phyloP scores from a whole-genome alignment of 23 red algal species.

The Cyanidioschyzon merolae region DNA sequence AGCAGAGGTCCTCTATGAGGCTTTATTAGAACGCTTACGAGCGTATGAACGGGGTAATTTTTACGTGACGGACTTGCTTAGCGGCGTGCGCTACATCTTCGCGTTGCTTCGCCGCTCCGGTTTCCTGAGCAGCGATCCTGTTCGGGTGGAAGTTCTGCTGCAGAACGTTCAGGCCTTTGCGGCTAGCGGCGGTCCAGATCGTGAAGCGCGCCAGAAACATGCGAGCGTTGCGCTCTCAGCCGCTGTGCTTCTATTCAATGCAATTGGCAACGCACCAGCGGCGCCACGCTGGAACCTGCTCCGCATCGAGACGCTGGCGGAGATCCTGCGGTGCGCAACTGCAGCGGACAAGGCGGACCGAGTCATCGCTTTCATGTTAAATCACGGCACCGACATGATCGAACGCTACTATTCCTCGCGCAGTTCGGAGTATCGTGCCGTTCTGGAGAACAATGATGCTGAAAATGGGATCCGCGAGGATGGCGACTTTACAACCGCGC shows the following conservation, averaged over 20 bases:
- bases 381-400: not conserved
- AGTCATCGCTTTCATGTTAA: not conserved
- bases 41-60: not conserved
- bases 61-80: not conserved
- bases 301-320: not conserved
- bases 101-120: not conserved
- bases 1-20: not conserved
- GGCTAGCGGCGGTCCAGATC: not conserved
- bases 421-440: not conserved
- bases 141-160: not conserved
- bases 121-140: not conserved
- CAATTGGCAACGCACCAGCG: not conserved
- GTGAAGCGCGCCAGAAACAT: not conserved
- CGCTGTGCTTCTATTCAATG: not conserved
- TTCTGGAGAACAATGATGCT: not conserved
- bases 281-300: not conserved
- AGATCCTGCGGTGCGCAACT: constrained; percentile 9
- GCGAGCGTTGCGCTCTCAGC: not conserved
- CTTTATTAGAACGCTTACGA: not conserved
- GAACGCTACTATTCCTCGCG: constrained; percentile 1
- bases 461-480: not conserved
- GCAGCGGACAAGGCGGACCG: not conserved
- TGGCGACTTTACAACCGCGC: not conserved
- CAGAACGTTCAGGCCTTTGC: not conserved
- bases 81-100: constrained; percentile 9